These are phyloP conservation scores for Lumnitzera littorea DNA, from an alignment of 345 rosid species.

Conservation along the genomic window DNA sequence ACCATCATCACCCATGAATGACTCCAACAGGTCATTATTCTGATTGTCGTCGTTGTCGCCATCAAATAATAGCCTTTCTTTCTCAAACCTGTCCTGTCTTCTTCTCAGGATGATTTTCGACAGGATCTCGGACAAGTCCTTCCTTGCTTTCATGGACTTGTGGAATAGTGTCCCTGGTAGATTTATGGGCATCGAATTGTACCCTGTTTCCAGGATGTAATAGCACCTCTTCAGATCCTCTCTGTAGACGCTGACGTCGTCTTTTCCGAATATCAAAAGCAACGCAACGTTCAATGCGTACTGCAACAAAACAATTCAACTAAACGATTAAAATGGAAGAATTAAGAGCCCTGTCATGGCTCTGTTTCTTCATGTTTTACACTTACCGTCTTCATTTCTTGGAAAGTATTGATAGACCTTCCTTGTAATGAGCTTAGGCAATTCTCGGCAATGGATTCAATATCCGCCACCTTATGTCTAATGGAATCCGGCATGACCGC, in stretches of 20 bases:
- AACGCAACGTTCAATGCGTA: slow-evolving; percentile 78
- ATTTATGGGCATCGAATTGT: slow-evolving; percentile 86
- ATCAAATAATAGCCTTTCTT: background rate
- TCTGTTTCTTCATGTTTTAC: background rate
- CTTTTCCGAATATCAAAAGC: slow-evolving; percentile 74
- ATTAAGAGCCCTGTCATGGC: too few species aligned
- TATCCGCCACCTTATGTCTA: slow-evolving; percentile 33
- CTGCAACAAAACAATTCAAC: slow-evolving; percentile 20
- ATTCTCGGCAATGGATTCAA: slow-evolving; percentile 45
- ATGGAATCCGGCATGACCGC: slow-evolving; percentile 68
- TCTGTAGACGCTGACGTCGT: slow-evolving; percentile 41
- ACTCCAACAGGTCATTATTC: slow-evolving; percentile 55
- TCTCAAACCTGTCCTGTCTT: slow-evolving; percentile 37
- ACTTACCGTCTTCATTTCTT: slow-evolving; percentile 78
- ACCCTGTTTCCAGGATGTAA: slow-evolving; percentile 81
- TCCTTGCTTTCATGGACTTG: slow-evolving; percentile 82
- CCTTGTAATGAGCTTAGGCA: slow-evolving; percentile 44
- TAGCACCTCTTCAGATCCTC: slow-evolving; percentile 77
- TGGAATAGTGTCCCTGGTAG: slow-evolving; percentile 83
- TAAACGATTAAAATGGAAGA: too few species aligned
- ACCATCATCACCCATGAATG: slow-evolving; percentile 70
- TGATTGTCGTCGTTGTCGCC: slow-evolving; percentile 6
- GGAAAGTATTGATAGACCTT: slow-evolving; percentile 48
- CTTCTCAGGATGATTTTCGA: slow-evolving; percentile 37
- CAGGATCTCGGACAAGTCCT: slow-evolving; percentile 56